Conservation (phyloP, 148 eudicot genomes). For the Dianthus caryophyllus region DNA sequence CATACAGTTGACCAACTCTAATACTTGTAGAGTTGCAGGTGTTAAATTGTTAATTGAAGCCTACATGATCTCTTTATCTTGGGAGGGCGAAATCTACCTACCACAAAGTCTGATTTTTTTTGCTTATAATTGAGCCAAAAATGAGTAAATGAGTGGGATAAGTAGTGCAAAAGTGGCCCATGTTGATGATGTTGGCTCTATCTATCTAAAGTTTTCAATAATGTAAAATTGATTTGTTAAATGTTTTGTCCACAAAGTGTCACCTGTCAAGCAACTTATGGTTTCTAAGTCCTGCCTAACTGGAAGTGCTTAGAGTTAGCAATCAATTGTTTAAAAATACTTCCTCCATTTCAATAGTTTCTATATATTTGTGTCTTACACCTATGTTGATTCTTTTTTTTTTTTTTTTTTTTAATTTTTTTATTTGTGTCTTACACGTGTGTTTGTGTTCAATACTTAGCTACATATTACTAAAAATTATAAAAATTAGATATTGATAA, state of each 20-base stretch:
- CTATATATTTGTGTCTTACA: no score
- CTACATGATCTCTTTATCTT: slow-evolving; percentile 6
- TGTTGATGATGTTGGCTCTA: background rate
- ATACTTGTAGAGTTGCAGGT: no score
- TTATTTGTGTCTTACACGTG: no score
- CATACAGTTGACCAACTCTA: no score
- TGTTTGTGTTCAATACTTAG: no score
- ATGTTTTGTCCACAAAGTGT: background rate
- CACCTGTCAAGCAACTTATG: slow-evolving; percentile 10
- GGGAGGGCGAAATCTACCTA: background rate
- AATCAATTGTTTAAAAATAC: no score
- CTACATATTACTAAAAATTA: no score
- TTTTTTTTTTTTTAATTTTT: no score
- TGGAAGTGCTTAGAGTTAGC: background rate
- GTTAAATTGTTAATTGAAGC: background rate
- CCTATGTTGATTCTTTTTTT: no score
- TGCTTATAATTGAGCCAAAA: background rate
- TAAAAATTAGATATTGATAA: no score
- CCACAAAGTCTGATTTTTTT: no score
- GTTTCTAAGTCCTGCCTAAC: slow-evolving; percentile 16
- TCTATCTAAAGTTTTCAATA: background rate
- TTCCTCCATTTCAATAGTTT: no score
- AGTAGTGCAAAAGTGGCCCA: background rate
- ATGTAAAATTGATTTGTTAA: slow-evolving; percentile 9
- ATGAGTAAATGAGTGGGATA: background rate